Evolutionary conservation across 176 grass and related monocot genomes (phyloP).

Genomic region (Bolboschoenus planiculmis): DNA sequence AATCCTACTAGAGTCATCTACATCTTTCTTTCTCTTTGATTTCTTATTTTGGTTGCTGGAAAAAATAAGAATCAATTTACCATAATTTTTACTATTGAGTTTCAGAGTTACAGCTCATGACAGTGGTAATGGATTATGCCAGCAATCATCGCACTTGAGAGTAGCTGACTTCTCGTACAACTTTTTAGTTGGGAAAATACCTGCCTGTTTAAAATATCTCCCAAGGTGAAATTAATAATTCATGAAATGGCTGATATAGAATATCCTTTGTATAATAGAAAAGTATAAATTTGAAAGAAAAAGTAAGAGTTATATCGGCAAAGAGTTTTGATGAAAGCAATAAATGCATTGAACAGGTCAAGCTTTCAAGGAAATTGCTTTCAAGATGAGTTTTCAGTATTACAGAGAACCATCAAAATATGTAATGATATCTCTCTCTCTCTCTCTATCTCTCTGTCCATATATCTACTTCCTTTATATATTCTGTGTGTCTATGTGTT

Average conservation of each 20-base stretch:
- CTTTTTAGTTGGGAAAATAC: slow-evolving; percentile 88
- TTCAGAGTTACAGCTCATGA: slow-evolving; percentile 36
- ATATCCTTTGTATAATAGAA: slow-evolving; percentile 20
- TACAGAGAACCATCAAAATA: slow-evolving; percentile 49
- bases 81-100: not conserved
- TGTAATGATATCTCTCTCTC: slow-evolving; percentile 40
- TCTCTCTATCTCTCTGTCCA: not conserved
- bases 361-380: slow-evolving; percentile 99
- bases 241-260: not conserved
- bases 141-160: slow-evolving; percentile 42
- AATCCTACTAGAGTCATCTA: not conserved
- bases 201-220: slow-evolving; percentile 87
- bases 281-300: slow-evolving; percentile 11
- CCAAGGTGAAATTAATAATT: slow-evolving; percentile 50
- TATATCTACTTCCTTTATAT: not conserved
- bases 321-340: not conserved
- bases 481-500: not conserved
- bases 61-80: not conserved
- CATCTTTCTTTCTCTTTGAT: not conserved
- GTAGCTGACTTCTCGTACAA: slow-evolving; percentile 94
- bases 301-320: not conserved
- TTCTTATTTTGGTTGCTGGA: not conserved
- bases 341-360: slow-evolving; percentile 39
- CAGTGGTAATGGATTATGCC: slow-evolving; percentile 51
- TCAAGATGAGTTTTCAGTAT: slow-evolving; percentile 64